Base-by-base conservation (phyloP, 192 early-diverging fungal species). In the Podila clonocystis region DNA sequence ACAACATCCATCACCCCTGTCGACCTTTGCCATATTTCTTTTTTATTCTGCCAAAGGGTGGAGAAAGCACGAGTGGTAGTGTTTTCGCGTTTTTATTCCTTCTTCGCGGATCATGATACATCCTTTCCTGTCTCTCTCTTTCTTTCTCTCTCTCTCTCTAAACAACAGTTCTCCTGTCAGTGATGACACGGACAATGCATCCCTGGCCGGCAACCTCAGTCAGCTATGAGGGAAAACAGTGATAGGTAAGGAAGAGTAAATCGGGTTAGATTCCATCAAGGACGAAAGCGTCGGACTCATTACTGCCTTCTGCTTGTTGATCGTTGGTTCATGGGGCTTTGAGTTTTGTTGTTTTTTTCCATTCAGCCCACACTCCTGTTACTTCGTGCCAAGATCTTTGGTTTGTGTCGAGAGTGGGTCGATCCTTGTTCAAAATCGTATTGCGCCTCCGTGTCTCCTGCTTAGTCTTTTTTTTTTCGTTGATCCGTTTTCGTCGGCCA, bases 181-280 rank as follows among this genome's bases (percentile, higher is more conserved):
- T 93, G 84, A 97, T 89, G n/a, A 95, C 95, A 49, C 97, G 92
- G 45, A 97, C 93, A 73, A 99, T 95, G 31, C 90, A 89, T 20
- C 96, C 96, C 49, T 95, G 85, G 26, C 97, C 97, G 55, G 91
- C 93, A 59, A 91, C 90, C 83, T 97, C 95, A 28, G 91, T 91
- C n/a, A 91, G 84, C 93, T 95, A 80, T 49, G 41, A 55, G 68
- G 68, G 71, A 13, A 52, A 60, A 70, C 62, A 29, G 70, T 31
- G 34, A 36, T 33, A 36, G 34, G 9, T 6, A 36, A 33, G 33
- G 33, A 3, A 62, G 20, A 34, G 9, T 50, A 24, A 50, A 24
- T n/a, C 30, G 29, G 3, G 12, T 63, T 63, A 69, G 34, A 9
- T 26, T 59, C 1, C 33, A 5, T 45, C 34, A 52, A 26, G 20